Conservation (phyloP, 352 stramenopile genomes). For the Discostella stelligera region DNA sequence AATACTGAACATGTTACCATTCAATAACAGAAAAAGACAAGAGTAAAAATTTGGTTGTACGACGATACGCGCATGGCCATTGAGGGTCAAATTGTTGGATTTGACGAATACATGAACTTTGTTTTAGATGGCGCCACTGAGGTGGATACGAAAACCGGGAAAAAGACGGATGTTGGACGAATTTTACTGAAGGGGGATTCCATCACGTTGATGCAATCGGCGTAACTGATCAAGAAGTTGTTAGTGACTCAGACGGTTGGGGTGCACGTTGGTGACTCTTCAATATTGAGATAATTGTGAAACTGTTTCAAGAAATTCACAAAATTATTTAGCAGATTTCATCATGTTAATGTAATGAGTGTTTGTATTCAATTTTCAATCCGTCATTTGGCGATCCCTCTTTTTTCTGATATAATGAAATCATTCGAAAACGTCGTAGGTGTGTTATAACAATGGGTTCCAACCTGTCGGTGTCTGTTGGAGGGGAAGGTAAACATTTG, state of each 20-base stretch:
- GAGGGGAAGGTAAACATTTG: not conserved
- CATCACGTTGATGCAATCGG: constrained; percentile 96
- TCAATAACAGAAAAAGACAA: constrained; percentile 86
- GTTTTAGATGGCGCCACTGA: constrained; percentile 92
- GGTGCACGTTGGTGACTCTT: not conserved
- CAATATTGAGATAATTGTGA: not conserved
- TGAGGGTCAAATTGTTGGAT: constrained; percentile 96
- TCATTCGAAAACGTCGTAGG: too few relatives aligned
- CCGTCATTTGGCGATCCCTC: not conserved
- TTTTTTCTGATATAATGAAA: too few relatives aligned
- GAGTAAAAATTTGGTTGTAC: constrained; percentile 99
- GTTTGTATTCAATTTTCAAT: not conserved
- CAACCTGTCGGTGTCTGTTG: constrained; percentile 31
- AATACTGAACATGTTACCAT: not conserved
- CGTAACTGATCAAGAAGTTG: constrained; percentile 1
- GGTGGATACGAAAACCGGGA: constrained; percentile 91
- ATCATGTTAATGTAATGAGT: not conserved
- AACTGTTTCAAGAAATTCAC: constrained; percentile 7
- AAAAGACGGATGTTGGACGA: constrained; percentile 90
- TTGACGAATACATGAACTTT: constrained; percentile 99
- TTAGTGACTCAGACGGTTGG: not conserved
- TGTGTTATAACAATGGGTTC: constrained; percentile 40
- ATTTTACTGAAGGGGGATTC: constrained; percentile 99
- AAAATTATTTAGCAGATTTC: not conserved
- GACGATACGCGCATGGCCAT: constrained; percentile 98